Evolutionary conservation across 306 rosid genomes (phyloP).

Genomic region (Gastrolobium villosum): DNA sequence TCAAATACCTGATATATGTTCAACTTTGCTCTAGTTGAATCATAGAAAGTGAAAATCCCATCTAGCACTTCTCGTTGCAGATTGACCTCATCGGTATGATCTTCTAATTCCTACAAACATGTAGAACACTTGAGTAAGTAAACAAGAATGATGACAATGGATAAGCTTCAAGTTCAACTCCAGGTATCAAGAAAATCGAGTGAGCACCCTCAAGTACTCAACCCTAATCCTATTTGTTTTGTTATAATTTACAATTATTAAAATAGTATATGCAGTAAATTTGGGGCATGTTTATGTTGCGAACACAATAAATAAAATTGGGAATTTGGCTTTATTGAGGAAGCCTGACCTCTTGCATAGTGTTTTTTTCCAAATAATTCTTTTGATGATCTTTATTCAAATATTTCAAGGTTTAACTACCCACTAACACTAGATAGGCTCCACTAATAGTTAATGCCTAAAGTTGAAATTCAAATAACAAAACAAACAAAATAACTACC

Average conservation of each 20-base stretch:
- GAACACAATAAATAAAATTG: too few relatives aligned
- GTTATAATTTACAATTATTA: background rate
- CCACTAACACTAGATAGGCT: too few relatives aligned
- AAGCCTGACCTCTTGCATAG: too few relatives aligned
- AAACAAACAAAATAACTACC: too few relatives aligned
- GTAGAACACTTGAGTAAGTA: slow-evolving; percentile 40
- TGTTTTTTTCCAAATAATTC: too few relatives aligned
- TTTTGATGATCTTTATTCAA: too few relatives aligned
- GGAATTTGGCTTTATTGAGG: too few relatives aligned
- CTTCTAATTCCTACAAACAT: slow-evolving; percentile 83
- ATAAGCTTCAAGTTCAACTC: slow-evolving; percentile 24
- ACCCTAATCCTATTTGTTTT: slow-evolving; percentile 12
- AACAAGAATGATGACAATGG: slow-evolving; percentile 14
- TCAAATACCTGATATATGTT: slow-evolving; percentile 85
- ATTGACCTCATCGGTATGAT: slow-evolving; percentile 79
- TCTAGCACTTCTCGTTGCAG: slow-evolving; percentile 88
- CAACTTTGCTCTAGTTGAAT: slow-evolving; percentile 71
- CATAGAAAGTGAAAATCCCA: slow-evolving; percentile 91
- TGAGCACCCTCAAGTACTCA: background rate
- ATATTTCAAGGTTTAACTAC: too few relatives aligned
- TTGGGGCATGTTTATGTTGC: background rate
- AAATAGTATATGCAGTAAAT: background rate
- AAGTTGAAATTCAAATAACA: too few relatives aligned
- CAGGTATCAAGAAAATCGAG: background rate
- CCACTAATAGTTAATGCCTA: too few relatives aligned